Percentiles rank a stretch among this genome's conserved stretches.
These are phyloP conservation scores for Paracoccidioides lutzii DNA, from an alignment of 2,329 filamentous ascomycete genomes.

Conservation along the genomic window DNA sequence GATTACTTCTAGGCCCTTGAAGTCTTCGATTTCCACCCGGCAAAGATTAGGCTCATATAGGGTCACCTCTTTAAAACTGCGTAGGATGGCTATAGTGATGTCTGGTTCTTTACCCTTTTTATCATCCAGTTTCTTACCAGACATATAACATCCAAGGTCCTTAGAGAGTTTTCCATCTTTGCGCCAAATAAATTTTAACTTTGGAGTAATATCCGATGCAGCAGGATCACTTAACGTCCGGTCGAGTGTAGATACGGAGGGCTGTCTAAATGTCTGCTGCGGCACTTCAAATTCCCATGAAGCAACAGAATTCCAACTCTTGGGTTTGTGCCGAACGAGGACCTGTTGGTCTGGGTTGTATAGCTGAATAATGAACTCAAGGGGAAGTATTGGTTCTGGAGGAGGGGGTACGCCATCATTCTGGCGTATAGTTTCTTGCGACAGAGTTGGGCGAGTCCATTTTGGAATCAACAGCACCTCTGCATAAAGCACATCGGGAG, in stretches of 20 bases:
- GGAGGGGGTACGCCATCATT: constrained; percentile 53
- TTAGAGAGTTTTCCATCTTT: constrained; percentile 74
- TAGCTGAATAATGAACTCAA: constrained; percentile 69
- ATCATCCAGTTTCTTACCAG: constrained; percentile 51
- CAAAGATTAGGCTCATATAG: constrained; percentile 89
- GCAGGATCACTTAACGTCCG: constrained; percentile 52
- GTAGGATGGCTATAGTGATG: constrained; percentile 85
- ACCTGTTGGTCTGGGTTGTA: constrained; percentile 90
- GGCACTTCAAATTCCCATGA: constrained; percentile 92
- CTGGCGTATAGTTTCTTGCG: constrained; percentile 62
- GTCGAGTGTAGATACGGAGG: constrained; percentile 67
- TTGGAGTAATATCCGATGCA: constrained; percentile 47
- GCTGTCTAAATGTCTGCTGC: constrained; percentile 66
- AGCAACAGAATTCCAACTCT: constrained; percentile 66
- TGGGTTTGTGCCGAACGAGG: constrained; percentile 51
- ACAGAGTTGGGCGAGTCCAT: constrained; percentile 72
- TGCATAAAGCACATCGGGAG: constrained; percentile 69
- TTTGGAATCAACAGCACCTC: constrained; percentile 75
- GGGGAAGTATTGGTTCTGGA: constrained; percentile 61
- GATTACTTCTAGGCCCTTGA: constrained; percentile 81
- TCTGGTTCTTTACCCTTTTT: constrained; percentile 79
- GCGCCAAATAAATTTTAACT: constrained; percentile 77
- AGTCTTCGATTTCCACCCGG: constrained; percentile 82
- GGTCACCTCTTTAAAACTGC: constrained; percentile 61
- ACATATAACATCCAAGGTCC: constrained; percentile 79